These are phyloP conservation scores for Sanghuangporus baumii DNA, from an alignment of 1,284 basidiomycete species.

Conservation along the genomic window DNA sequence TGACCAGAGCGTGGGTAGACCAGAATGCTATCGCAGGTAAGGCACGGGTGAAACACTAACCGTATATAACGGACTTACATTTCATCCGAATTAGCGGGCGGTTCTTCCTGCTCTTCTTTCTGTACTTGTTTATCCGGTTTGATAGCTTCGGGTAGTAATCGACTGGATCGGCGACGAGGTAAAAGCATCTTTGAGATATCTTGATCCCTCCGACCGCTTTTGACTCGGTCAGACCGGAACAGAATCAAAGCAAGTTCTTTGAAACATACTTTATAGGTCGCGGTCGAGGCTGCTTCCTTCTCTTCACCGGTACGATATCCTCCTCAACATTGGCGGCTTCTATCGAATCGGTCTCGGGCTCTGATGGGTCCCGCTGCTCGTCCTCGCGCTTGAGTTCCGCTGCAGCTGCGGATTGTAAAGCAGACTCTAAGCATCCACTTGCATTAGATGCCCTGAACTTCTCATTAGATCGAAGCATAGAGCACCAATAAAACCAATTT, in stretches of 20 bases:
- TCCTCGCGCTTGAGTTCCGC: background rate
- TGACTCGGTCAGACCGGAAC: background rate
- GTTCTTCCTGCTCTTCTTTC: background rate
- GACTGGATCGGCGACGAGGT: background rate
- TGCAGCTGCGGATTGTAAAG: background rate
- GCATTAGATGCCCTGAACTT: background rate
- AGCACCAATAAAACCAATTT: background rate
- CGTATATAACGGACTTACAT: conserved; percentile 41
- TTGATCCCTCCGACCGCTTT: background rate
- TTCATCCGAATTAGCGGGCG: conserved; percentile 41
- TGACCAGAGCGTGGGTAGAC: conserved; percentile 66
- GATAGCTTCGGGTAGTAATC: background rate
- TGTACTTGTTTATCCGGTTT: background rate
- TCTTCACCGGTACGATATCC: background rate
- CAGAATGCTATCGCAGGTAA: conserved; percentile 50
- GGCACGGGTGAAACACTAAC: background rate
- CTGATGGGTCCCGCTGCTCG: background rate
- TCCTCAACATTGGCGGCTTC: background rate
- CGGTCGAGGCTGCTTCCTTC: conserved; percentile 6
- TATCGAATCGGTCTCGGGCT: background rate
- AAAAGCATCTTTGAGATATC: background rate
- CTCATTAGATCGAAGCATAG: background rate
- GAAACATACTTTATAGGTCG: conserved; percentile 15
- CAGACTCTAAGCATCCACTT: background rate
- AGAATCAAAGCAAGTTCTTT: background rate